Evolutionary conservation across 352 stramenopile genomes (phyloP), one percentile per base, ranked within the genome.

Genomic region (Phytophthora hybrid): DNA sequence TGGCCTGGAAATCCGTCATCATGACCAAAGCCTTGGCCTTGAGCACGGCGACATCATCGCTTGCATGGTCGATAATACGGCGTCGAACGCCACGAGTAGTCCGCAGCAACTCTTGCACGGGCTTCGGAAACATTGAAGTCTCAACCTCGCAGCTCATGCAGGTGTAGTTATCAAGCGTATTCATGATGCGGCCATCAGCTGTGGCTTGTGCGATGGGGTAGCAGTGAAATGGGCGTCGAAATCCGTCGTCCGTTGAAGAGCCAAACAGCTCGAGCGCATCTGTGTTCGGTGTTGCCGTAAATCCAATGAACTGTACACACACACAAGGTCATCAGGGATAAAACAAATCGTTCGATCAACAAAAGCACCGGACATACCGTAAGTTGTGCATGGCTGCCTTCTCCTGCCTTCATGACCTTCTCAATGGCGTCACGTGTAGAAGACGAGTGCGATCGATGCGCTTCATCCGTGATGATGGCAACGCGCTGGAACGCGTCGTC

Each of bases 391-490:
- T 57, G 58, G 16, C 59, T 77, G 41, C 77, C 71, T 66, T 90
- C 76, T 61, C 79, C 81, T n/a, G 81, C 79, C 18, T 74, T 73
- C 49, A 95, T 75, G 37, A 96, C 80, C 59, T 79, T 80, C 59
- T 93, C 79, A 52, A 96, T 89, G 7, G 85, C 82, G 16, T 91
- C 76, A 18, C 89, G 75, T 14, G 89, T 96, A 2, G 86, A 82
- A 16, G 79, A 74, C 10, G 86, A 87, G 57, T 96, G 88, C 3
- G 89, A 94, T 19, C 89, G 89, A 76, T 96, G 89, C 0, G 88
- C 89, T 77, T 96, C 89, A 66, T 96, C 89, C 13, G 88, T 92
- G 59, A 96, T 90, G 68, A 96, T 94, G 0, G 85, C 89, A 18
- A 94, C 79, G 18, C 88, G 83, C 21, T 85, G 88, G 37, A 86